phyloP scores from a whole-genome alignment of 352 stramenopile species.

The Achlya hypogyna region DNA sequence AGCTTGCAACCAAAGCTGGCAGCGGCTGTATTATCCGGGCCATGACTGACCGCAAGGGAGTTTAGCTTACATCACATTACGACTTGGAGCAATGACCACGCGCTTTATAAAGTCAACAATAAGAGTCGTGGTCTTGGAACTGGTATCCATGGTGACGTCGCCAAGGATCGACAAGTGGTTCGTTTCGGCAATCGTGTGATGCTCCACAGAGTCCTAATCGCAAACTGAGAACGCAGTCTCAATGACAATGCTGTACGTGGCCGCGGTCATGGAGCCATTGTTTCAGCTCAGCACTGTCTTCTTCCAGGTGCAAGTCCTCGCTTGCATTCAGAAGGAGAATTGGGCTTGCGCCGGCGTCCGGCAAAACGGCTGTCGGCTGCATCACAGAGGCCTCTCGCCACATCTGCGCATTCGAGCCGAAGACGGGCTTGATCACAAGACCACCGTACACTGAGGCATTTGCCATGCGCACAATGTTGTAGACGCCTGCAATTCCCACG shows the following conservation, averaged over 20 bases:
- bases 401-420: slow-evolving; percentile 50
- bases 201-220: slow-evolving; percentile 30
- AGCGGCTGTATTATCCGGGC: slow-evolving; percentile 81
- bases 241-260: slow-evolving; percentile 30
- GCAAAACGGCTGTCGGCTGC: slow-evolving; percentile 18
- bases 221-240: not conserved
- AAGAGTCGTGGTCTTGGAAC: not conserved
- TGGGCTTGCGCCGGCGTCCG: slow-evolving; percentile 35
- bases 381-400: slow-evolving; percentile 58
- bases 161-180: slow-evolving; percentile 58
- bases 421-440: slow-evolving; percentile 52
- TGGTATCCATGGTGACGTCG: not conserved
- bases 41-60: slow-evolving; percentile 81
- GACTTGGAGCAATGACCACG: not conserved
- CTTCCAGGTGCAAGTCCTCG: slow-evolving; percentile 75
- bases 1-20: slow-evolving; percentile 75
- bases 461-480: slow-evolving; percentile 75
- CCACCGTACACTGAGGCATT: slow-evolving; percentile 63
- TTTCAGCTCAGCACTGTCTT: slow-evolving; percentile 57
- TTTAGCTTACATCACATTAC: slow-evolving; percentile 30
- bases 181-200: slow-evolving; percentile 32
- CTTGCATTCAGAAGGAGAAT: slow-evolving; percentile 53
- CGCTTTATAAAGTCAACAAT: slow-evolving; percentile 5
- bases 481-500: slow-evolving; percentile 74
- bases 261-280: slow-evolving; percentile 44